Evolutionary conservation across 306 rosid genomes (phyloP).

Genomic region (Cucumis melo): DNA sequence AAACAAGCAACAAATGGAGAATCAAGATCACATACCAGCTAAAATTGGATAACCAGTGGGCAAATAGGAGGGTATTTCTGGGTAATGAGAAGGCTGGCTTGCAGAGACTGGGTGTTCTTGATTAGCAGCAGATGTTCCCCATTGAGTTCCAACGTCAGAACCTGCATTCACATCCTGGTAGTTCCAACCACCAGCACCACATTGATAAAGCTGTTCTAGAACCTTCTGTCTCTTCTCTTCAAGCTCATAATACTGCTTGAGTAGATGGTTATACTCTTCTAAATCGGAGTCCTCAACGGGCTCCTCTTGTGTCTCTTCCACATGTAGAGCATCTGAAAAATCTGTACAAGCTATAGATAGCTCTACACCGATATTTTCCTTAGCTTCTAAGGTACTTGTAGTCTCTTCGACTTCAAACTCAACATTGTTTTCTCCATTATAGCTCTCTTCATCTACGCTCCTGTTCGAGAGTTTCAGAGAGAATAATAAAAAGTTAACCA

Average conservation of each 20-base stretch:
- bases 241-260: slow-evolving; percentile 56
- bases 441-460: slow-evolving; percentile 22
- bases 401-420: slow-evolving; percentile 24
- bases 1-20: slow-evolving; percentile 26
- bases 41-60: slow-evolving; percentile 31
- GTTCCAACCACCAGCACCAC: slow-evolving; percentile 30
- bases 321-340: slow-evolving; percentile 17
- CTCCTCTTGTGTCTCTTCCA: slow-evolving; percentile 11
- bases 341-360: slow-evolving; percentile 20
- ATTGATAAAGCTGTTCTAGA: slow-evolving; percentile 61
- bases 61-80: slow-evolving; percentile 33
- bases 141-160: slow-evolving; percentile 16
- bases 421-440: slow-evolving; percentile 10
- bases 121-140: slow-evolving; percentile 16
- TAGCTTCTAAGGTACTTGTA: slow-evolving; percentile 15
- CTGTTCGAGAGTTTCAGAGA: slow-evolving; percentile 16
- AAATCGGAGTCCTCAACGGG: slow-evolving; percentile 10
- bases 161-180: slow-evolving; percentile 29
- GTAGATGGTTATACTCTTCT: slow-evolving; percentile 41
- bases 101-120: slow-evolving; percentile 25
- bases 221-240: slow-evolving; percentile 69
- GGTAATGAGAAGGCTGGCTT: slow-evolving; percentile 30
- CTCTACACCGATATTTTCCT: slow-evolving; percentile 23
- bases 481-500: background rate
- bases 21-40: slow-evolving; percentile 19